Evolutionary conservation across 768 basidiomycete species (phyloP).

Genomic region (Suillus americanus): DNA sequence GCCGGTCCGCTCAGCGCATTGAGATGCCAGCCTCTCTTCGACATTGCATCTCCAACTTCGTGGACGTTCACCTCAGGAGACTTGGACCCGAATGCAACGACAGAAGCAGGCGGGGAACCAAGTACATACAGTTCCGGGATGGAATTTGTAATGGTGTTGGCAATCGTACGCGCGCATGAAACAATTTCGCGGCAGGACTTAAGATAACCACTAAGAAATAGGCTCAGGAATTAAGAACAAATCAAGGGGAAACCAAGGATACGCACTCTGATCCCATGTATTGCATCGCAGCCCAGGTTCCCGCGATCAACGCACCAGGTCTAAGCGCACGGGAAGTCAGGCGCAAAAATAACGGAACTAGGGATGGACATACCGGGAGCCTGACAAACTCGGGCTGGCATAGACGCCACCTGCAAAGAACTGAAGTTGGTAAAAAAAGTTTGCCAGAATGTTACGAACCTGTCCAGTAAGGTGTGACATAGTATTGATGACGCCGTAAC

Average conservation of each 20-base stretch:
- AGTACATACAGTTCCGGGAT: slow-evolving; percentile 87
- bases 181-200: slow-evolving; percentile 85
- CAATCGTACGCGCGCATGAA: slow-evolving; percentile 66
- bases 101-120: slow-evolving; percentile 86
- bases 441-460: slow-evolving; percentile 39
- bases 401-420: slow-evolving; percentile 77
- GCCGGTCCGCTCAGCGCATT: slow-evolving; percentile 79
- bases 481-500: slow-evolving; percentile 83
- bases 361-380: slow-evolving; percentile 65
- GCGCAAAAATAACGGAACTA: neutral
- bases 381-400: slow-evolving; percentile 85
- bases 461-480: slow-evolving; percentile 77
- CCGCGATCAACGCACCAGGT: slow-evolving; percentile 90
- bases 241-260: neutral
- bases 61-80: slow-evolving; percentile 60
- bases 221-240: slow-evolving; percentile 4
- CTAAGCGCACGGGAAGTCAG: slow-evolving; percentile 35
- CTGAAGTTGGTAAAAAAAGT: neutral
- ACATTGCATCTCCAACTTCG: slow-evolving; percentile 90
- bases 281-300: slow-evolving; percentile 96
- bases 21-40: slow-evolving; percentile 85
- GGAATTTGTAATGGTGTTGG: slow-evolving; percentile 57
- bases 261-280: slow-evolving; percentile 84
- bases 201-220: slow-evolving; percentile 70
- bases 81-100: slow-evolving; percentile 82